phyloP scores from a whole-genome alignment of 1,139 yeast species.

The Sugiyamaella japonica region DNA sequence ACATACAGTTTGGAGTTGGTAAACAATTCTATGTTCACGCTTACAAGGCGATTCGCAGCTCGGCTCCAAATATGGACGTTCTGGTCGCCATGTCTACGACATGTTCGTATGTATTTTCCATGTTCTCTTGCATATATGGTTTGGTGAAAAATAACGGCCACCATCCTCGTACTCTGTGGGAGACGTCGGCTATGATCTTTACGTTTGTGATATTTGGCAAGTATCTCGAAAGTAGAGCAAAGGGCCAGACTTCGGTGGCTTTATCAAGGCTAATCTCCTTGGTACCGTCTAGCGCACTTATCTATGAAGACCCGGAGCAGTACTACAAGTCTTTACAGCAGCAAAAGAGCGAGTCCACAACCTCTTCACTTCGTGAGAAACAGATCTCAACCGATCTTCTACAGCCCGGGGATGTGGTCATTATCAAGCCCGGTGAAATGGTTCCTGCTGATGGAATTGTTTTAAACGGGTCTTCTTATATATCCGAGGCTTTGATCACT shows the following conservation, averaged over 20 bases:
- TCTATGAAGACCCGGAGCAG: conserved; percentile 40
- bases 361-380: conserved; percentile 30
- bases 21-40: conserved; percentile 64
- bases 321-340: conserved; percentile 17
- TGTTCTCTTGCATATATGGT: conserved; percentile 54
- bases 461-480: conserved; percentile 72
- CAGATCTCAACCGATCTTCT: conserved; percentile 68
- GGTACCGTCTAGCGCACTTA: conserved; percentile 74
- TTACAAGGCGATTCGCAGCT: conserved; percentile 61
- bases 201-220: conserved; percentile 85
- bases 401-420: conserved; percentile 73
- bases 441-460: conserved; percentile 91
- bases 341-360: conserved; percentile 13
- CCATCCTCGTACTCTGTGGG: conserved; percentile 74
- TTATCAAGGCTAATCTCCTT: conserved; percentile 75
- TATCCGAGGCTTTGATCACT: conserved; percentile 85
- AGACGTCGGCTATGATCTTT: conserved; percentile 81
- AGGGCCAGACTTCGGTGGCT: conserved; percentile 91
- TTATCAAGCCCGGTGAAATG: conserved; percentile 81
- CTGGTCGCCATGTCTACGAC: conserved; percentile 81
- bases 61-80: conserved; percentile 94
- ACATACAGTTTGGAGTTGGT: conserved; percentile 70
- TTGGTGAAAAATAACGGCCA: conserved; percentile 43
- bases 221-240: conserved; percentile 87
- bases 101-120: conserved; percentile 73